Percentiles rank a stretch among this genome's conserved stretches.
phyloP scores from a whole-genome alignment of 2,329 filamentous ascomycete genomes.

The Colletotrichum karsti region DNA sequence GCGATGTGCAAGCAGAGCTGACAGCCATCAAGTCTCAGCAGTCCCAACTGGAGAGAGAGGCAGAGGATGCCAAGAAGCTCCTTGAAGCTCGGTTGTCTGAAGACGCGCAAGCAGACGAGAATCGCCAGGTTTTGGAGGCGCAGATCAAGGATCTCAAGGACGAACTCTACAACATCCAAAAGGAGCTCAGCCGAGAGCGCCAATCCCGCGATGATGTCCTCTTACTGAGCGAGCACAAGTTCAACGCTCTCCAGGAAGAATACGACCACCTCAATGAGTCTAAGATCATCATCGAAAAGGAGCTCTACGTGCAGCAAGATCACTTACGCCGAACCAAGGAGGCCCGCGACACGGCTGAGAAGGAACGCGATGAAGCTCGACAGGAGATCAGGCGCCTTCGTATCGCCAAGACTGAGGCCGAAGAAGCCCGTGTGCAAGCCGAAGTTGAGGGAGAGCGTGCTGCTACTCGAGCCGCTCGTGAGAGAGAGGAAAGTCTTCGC shows the following conservation, averaged over 20 bases:
- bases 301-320: constrained; percentile 95
- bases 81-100: constrained; percentile 90
- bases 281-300: constrained; percentile 97
- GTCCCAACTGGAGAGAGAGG: constrained; percentile 85
- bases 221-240: constrained; percentile 89
- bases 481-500: constrained; percentile 80
- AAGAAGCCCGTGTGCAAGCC: constrained; percentile 85
- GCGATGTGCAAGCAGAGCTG: constrained; percentile 87
- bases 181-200: constrained; percentile 87
- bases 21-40: constrained; percentile 88
- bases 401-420: constrained; percentile 83
- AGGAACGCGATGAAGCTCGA: constrained; percentile 89
- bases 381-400: constrained; percentile 84
- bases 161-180: constrained; percentile 84
- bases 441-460: constrained; percentile 83
- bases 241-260: constrained; percentile 82
- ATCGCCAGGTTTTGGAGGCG: constrained; percentile 82
- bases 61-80: constrained; percentile 84
- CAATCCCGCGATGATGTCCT: constrained; percentile 95
- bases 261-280: constrained; percentile 88
- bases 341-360: constrained; percentile 80
- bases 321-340: constrained; percentile 87
- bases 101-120: constrained; percentile 84
- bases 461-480: constrained; percentile 79
- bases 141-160: constrained; percentile 90